phyloP scores from a whole-genome alignment of 331 rosid genomes.

The Quercus tomentella region DNA sequence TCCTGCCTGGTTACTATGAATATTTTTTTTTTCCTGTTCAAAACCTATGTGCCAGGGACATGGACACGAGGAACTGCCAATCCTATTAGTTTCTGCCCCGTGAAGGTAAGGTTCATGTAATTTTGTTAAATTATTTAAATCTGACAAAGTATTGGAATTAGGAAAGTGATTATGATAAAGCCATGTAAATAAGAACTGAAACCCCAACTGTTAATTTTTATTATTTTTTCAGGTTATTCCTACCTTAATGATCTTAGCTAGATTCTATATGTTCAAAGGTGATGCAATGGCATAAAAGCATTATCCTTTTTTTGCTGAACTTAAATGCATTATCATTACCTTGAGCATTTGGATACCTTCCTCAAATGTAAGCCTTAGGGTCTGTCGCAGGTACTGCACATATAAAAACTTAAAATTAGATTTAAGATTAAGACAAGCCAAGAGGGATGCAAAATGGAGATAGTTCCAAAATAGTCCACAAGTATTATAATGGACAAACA shows the following conservation, averaged over 20 bases:
- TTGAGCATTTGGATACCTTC: constrained; percentile 95
- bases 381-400: constrained; percentile 78
- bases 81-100: not conserved
- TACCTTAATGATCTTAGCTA: not conserved
- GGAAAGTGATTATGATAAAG: not conserved
- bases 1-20: too few relatives aligned
- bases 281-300: not conserved
- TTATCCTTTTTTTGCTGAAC: not conserved
- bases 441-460: not conserved
- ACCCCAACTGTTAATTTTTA: not conserved
- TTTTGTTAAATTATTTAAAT: not conserved
- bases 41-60: not conserved
- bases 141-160: not conserved
- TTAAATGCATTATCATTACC: constrained; percentile 36
- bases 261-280: not conserved
- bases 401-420: constrained; percentile 20
- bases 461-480: not conserved
- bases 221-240: not conserved
- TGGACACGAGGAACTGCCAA: not conserved
- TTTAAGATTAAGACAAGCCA: not conserved
- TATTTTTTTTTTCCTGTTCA: not conserved
- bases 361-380: constrained; percentile 79
- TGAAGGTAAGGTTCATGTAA: not conserved
- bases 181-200: not conserved
- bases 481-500: not conserved